These are phyloP conservation scores for Kurtzmaniella fragi DNA, from an alignment of 805 yeast species.

Conservation along the genomic window DNA sequence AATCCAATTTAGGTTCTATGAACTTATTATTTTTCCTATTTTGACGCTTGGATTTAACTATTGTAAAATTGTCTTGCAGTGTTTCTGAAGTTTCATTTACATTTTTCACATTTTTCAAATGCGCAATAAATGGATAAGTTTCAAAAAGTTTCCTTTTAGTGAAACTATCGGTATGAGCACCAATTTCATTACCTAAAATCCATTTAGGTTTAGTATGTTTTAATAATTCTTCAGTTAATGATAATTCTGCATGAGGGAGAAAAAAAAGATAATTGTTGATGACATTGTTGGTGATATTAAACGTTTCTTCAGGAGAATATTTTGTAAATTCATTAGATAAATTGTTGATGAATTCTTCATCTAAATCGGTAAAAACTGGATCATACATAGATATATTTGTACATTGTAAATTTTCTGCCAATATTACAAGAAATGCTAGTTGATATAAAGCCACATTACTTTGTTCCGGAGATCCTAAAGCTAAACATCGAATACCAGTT, in stretches of 20 bases:
- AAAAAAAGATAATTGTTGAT: conserved; percentile 36
- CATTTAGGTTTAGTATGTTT: conserved; percentile 26
- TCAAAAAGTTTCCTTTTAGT: conserved; percentile 36
- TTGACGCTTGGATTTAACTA: neutral
- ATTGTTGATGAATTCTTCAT: conserved; percentile 24
- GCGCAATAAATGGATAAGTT: conserved; percentile 41
- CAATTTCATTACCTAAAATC: conserved; percentile 48
- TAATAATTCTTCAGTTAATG: conserved; percentile 41
- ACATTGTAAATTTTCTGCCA: conserved; percentile 15
- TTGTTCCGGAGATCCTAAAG: conserved; percentile 62
- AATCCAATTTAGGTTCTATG: conserved; percentile 27
- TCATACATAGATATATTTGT: conserved; percentile 50
- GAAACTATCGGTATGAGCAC: conserved; percentile 51
- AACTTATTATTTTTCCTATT: conserved; percentile 18
- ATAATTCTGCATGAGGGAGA: conserved; percentile 73
- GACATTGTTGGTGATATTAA: no score
- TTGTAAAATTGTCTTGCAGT: neutral
- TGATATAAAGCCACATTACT: conserved; percentile 63
- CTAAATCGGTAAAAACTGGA: conserved; percentile 53
- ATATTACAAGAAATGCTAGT: conserved; percentile 49
- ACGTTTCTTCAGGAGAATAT: no score
- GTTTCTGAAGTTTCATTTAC: conserved; percentile 10
- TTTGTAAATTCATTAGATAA: neutral
- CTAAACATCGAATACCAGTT: conserved; percentile 54
- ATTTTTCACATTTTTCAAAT: conserved; percentile 26